Conservation (phyloP, 2,329 filamentous ascomycete species). For the Monosporascus sp. region DNA sequence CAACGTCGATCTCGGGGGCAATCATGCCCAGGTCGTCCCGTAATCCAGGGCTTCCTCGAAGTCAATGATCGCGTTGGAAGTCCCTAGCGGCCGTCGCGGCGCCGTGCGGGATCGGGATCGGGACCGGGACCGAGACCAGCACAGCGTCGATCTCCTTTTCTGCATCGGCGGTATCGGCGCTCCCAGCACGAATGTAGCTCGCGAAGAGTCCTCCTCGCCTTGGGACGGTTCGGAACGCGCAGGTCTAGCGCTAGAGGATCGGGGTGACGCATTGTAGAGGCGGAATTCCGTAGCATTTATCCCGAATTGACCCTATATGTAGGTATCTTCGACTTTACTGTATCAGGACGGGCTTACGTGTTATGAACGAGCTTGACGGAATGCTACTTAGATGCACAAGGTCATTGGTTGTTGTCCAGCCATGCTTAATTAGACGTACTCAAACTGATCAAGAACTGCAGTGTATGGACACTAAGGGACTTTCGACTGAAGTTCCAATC, state of each 20-base stretch:
- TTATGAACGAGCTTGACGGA: no score
- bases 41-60: slow-evolving; percentile 42
- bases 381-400: no score
- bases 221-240: background rate
- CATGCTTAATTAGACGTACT: no score
- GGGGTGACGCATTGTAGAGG: slow-evolving; percentile 1
- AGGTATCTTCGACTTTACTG: no score
- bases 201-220: background rate
- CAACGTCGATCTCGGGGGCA: slow-evolving; percentile 23
- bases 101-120: background rate
- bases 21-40: slow-evolving; percentile 43
- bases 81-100: background rate
- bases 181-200: background rate
- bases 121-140: no score
- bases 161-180: background rate
- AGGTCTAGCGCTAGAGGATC: background rate
- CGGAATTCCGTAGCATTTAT: background rate
- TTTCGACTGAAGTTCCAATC: no score
- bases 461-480: no score
- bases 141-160: no score
- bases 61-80: slow-evolving; percentile 43
- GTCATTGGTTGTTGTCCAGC: no score
- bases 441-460: no score
- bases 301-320: no score
- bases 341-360: no score